phyloP scores from a whole-genome alignment of 371 early-diverging fungal genomes.

The Mucor plumbeus region DNA sequence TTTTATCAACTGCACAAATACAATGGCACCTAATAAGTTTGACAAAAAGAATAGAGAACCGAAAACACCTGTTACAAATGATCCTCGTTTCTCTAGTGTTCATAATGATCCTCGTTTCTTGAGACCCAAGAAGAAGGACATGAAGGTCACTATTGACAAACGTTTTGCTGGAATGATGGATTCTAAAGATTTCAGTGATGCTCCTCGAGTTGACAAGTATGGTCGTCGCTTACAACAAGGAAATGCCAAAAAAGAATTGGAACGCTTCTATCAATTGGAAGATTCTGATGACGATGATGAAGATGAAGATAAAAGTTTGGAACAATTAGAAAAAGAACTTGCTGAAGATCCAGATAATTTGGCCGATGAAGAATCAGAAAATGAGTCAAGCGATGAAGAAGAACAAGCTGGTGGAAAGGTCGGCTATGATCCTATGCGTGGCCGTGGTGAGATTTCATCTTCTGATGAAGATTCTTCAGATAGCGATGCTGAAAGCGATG shows the following conservation, averaged over 20 bases:
- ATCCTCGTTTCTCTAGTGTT: slow-evolving; percentile 84
- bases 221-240: slow-evolving; percentile 70
- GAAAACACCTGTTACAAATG: slow-evolving; percentile 57
- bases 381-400: slow-evolving; percentile 37
- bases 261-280: slow-evolving; percentile 65
- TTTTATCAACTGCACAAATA: neutral
- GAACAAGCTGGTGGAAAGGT: slow-evolving; percentile 24
- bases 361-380: slow-evolving; percentile 18
- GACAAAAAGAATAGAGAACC: slow-evolving; percentile 24
- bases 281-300: slow-evolving; percentile 49
- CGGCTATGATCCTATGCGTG: slow-evolving; percentile 85
- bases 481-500: slow-evolving; percentile 58
- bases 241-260: slow-evolving; percentile 60
- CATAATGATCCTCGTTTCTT: slow-evolving; percentile 90
- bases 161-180: slow-evolving; percentile 86
- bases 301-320: slow-evolving; percentile 42
- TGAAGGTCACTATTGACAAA: slow-evolving; percentile 89
- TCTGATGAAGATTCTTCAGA: slow-evolving; percentile 59
- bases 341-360: slow-evolving; percentile 48
- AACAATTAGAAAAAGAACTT: slow-evolving; percentile 53
- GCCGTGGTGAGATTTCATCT: slow-evolving; percentile 76
- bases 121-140: slow-evolving; percentile 77
- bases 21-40: slow-evolving; percentile 20
- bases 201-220: slow-evolving; percentile 87
- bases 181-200: slow-evolving; percentile 75